Percentiles rank a stretch among this genome's conserved stretches.
Evolutionary conservation across 257 asterid genomes (phyloP).

Genomic region (Penstemon eatonii): DNA sequence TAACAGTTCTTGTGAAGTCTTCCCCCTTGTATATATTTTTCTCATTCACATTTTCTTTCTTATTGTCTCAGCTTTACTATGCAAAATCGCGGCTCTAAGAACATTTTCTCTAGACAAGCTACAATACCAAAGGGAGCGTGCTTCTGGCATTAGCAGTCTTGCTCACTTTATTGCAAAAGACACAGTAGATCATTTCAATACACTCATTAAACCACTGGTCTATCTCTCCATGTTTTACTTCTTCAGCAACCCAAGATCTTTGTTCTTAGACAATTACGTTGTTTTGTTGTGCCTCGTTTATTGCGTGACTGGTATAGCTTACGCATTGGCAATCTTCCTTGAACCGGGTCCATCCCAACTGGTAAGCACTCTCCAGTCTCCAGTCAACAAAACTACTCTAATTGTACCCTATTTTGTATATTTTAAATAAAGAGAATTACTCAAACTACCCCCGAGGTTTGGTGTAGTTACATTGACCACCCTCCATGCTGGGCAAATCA

Average conservation of each 20-base stretch:
- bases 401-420: slow-evolving; percentile 4
- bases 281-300: slow-evolving; percentile 66
- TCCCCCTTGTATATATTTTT: not conserved
- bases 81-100: slow-evolving; percentile 72
- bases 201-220: slow-evolving; percentile 66
- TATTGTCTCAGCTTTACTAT: slow-evolving; percentile 49
- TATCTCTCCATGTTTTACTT: slow-evolving; percentile 69
- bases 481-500: too few species aligned
- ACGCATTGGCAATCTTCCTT: slow-evolving; percentile 59
- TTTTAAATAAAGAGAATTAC: not conserved
- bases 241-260: slow-evolving; percentile 73
- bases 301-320: slow-evolving; percentile 75
- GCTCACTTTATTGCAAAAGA: slow-evolving; percentile 72
- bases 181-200: slow-evolving; percentile 67
- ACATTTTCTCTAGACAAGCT: slow-evolving; percentile 64
- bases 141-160: slow-evolving; percentile 73
- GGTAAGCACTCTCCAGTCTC: slow-evolving; percentile 36
- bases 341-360: slow-evolving; percentile 81
- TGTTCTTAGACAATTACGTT: slow-evolving; percentile 58
- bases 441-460: too few species aligned
- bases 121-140: slow-evolving; percentile 64
- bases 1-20: too few species aligned
- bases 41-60: not conserved
- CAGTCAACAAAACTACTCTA: not conserved
- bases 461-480: too few species aligned